phyloP scores from a whole-genome alignment of 1,284 basidiomycete genomes.

The Apiotrichum gracile region DNA sequence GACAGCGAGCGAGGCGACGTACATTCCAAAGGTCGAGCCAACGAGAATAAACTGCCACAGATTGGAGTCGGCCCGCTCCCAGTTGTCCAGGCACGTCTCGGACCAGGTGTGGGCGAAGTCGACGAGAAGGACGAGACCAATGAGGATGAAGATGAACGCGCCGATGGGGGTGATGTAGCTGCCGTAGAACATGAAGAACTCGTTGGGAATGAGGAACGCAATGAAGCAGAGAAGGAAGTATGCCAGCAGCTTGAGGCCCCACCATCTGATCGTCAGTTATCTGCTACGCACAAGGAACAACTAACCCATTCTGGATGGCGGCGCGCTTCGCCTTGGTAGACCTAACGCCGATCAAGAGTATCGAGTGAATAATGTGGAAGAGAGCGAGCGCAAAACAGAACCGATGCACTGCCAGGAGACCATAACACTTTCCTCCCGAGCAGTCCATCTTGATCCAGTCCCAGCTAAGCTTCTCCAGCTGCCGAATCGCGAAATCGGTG shows the following conservation, averaged over 20 bases:
- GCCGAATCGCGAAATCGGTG: conserved; percentile 77
- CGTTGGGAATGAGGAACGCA: conserved; percentile 62
- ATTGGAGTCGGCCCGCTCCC: conserved; percentile 80
- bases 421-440: conserved; percentile 86
- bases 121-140: conserved; percentile 93
- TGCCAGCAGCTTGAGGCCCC: conserved; percentile 91
- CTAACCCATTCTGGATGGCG: conserved; percentile 91
- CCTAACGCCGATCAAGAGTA: conserved; percentile 74
- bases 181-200: conserved; percentile 64
- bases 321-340: conserved; percentile 87
- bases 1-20: conserved; percentile 71
- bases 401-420: conserved; percentile 94
- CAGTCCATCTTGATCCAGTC: conserved; percentile 99
- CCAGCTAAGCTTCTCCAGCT: conserved; percentile 86
- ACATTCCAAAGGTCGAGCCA: conserved; percentile 85
- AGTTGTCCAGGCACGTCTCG: conserved; percentile 91
- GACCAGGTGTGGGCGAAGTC: conserved; percentile 99
- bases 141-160: conserved; percentile 85
- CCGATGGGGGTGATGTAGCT: conserved; percentile 88
- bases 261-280: conserved; percentile 71
- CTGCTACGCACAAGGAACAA: neutral
- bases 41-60: conserved; percentile 96
- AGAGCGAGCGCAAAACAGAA: conserved; percentile 92
- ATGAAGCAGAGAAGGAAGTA: conserved; percentile 80
- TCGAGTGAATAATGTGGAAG: conserved; percentile 77